Conservation (phyloP, 257 asterid species). For the Solanum rostratum region DNA sequence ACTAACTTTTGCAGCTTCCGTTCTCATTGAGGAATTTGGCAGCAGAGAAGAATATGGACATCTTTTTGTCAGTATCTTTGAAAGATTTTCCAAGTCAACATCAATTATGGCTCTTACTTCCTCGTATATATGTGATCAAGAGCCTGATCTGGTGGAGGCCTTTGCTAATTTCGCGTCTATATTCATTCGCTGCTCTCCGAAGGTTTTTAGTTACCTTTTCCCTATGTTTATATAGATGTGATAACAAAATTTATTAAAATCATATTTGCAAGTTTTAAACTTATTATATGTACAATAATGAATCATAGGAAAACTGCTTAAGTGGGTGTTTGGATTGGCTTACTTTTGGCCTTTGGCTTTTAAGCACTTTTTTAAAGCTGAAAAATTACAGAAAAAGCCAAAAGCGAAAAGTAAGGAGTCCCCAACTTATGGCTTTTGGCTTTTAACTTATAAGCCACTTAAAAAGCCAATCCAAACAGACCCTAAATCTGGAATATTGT, state of each 20-base stretch:
- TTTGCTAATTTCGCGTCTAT: conserved; percentile 66
- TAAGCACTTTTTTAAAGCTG: too few relatives aligned
- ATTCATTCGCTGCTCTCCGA: conserved; percentile 55
- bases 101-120: conserved; percentile 79
- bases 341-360: too few relatives aligned
- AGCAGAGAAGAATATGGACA: conserved; percentile 66
- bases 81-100: conserved; percentile 59
- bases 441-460: too few relatives aligned
- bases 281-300: neutral
- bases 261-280: neutral
- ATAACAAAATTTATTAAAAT: neutral
- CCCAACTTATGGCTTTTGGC: too few relatives aligned
- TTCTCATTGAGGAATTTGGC: conserved; percentile 74
- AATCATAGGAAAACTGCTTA: neutral
- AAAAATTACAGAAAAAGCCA: too few relatives aligned
- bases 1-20: conserved; percentile 49
- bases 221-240: neutral
- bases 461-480: too few relatives aligned
- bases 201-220: conserved; percentile 36
- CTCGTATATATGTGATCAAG: conserved; percentile 89
- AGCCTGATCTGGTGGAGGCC: conserved; percentile 92
- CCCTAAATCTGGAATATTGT: neutral
- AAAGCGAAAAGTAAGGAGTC: too few relatives aligned
- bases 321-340: too few relatives aligned
- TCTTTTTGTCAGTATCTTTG: conserved; percentile 58